Conservation (phyloP, 202 grass and related monocot genomes). For the Carex arenaria region DNA sequence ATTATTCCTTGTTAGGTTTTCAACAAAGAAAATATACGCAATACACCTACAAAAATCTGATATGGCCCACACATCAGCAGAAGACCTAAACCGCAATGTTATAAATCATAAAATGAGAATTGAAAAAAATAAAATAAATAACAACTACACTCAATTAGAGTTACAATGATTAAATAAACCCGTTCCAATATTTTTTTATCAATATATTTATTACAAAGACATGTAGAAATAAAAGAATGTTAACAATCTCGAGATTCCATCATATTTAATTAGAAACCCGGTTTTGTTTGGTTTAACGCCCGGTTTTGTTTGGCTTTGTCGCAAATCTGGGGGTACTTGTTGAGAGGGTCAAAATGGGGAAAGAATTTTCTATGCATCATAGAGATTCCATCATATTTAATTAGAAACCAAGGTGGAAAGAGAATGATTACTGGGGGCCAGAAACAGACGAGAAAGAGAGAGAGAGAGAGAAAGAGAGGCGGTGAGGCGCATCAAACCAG, state of each 20-base stretch:
- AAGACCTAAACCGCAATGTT: no score
- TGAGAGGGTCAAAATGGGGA: constrained; percentile 12
- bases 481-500: background rate
- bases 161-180: no score
- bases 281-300: background rate
- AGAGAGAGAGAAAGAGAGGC: background rate
- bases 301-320: background rate
- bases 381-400: constrained; percentile 16
- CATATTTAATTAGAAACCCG: background rate
- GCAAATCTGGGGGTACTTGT: background rate
- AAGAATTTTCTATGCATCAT: background rate
- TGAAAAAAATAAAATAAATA: background rate
- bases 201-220: background rate
- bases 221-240: background rate
- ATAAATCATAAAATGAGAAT: background rate
- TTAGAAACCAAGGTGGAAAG: background rate
- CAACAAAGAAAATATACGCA: no score
- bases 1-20: no score
- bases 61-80: no score
- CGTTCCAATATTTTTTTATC: background rate
- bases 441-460: background rate
- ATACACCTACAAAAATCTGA: no score
- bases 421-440: background rate
- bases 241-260: no score
- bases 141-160: no score